Evolutionary conservation across 805 yeast species (phyloP).

Genomic region (Candida wancherniae): DNA sequence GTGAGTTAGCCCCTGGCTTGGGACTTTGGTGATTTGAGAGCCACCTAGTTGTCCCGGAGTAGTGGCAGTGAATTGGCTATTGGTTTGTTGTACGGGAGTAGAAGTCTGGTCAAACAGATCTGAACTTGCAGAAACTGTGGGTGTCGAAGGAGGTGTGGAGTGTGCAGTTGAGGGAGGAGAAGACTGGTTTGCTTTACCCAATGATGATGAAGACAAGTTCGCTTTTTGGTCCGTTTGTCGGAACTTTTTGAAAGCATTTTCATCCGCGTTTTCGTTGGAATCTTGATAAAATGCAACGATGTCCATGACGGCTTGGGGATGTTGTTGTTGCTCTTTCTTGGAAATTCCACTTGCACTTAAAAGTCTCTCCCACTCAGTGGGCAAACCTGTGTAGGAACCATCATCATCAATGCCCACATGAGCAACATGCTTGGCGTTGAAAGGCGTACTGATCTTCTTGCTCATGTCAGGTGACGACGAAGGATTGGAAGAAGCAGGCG

Average conservation of each 20-base stretch:
- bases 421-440: conserved; percentile 82
- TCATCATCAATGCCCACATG: conserved; percentile 90
- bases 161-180: conserved; percentile 23
- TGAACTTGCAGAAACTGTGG: conserved; percentile 14
- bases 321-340: conserved; percentile 78
- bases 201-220: conserved; percentile 1
- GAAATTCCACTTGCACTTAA: conserved; percentile 84
- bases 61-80: neutral
- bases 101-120: conserved; percentile 11
- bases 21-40: conserved; percentile 1
- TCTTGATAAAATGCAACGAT: conserved; percentile 83
- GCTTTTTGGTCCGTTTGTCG: conserved; percentile 20
- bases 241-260: conserved; percentile 42
- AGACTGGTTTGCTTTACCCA: conserved; percentile 10
- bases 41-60: neutral
- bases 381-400: conserved; percentile 88
- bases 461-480: conserved; percentile 19
- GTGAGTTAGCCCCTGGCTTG: conserved; percentile 1
- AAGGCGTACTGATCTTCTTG: conserved; percentile 82
- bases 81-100: conserved; percentile 4
- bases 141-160: conserved; percentile 29
- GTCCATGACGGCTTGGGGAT: conserved; percentile 92
- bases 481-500: conserved; percentile 1
- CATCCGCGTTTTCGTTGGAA: conserved; percentile 40
- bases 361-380: conserved; percentile 86